Conservation (phyloP, 129 eudicot species). For the Saussurea involucrata region DNA sequence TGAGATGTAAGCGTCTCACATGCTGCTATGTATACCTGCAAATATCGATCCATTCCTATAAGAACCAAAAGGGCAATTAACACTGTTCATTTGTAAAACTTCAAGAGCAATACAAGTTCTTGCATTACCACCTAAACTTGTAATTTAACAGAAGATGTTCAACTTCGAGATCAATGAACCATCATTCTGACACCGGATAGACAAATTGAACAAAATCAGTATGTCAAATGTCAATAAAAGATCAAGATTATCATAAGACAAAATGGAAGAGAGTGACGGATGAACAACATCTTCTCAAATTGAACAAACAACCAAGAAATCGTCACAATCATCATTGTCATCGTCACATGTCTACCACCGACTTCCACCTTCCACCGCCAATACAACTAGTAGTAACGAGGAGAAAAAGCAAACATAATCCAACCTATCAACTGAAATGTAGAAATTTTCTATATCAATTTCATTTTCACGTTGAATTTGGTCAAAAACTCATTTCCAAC, state of each 20-base stretch:
- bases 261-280: not conserved
- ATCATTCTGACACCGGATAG: not conserved
- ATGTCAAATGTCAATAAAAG: not conserved
- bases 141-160: not conserved
- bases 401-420: too few relatives aligned
- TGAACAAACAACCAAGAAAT: not conserved
- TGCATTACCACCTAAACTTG: not conserved
- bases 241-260: not conserved
- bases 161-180: not conserved
- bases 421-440: too few relatives aligned
- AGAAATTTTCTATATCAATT: not conserved
- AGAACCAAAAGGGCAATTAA: too few relatives aligned
- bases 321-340: not conserved
- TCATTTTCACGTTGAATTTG: not conserved
- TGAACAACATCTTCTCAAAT: not conserved
- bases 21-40: too few relatives aligned
- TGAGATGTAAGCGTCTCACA: too few relatives aligned
- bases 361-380: not conserved
- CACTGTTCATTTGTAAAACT: too few relatives aligned
- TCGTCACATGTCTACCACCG: not conserved
- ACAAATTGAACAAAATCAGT: not conserved
- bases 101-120: too few relatives aligned
- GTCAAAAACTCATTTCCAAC: not conserved
- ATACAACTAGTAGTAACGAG: not conserved
- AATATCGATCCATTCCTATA: too few relatives aligned